Percentiles rank a stretch among this genome's conserved stretches.
Evolutionary conservation across 2,329 filamentous ascomycete species (phyloP).

Genomic region (Zymoseptoria brevis): DNA sequence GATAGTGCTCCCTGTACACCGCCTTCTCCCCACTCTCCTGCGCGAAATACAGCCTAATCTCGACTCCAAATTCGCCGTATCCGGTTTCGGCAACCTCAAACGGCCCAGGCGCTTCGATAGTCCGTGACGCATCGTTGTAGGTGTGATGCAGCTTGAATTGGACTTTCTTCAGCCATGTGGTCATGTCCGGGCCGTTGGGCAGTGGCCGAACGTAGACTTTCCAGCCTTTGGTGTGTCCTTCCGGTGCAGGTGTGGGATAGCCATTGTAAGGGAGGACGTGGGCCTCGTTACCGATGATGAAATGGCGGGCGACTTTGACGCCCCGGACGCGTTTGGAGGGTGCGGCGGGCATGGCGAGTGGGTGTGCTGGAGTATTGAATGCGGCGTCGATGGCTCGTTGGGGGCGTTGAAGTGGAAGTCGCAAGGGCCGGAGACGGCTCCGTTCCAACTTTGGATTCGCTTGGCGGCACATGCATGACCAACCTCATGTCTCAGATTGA

Average conservation of each 20-base stretch:
- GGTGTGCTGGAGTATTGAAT: background rate
- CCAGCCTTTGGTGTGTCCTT: conserved; percentile 96
- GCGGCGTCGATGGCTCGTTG: background rate
- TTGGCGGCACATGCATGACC: background rate
- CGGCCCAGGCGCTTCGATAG: conserved; percentile 63
- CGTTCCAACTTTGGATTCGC: background rate
- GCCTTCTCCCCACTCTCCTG: conserved; percentile 85
- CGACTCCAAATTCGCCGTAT: conserved; percentile 97
- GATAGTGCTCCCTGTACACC: conserved; percentile 86
- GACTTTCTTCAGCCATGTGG: conserved; percentile 92
- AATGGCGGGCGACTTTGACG: conserved; percentile 28
- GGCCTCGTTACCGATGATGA: conserved; percentile 44
- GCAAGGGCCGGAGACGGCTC: background rate
- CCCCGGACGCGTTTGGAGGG: conserved; percentile 30
- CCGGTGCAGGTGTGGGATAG: conserved; percentile 66
- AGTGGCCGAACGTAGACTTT: conserved; percentile 86
- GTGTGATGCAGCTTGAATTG: conserved; percentile 98
- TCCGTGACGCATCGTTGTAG: conserved; percentile 83
- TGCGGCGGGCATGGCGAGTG: conserved; percentile 26
- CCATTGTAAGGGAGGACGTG: conserved; percentile 61
- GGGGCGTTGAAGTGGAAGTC: background rate
- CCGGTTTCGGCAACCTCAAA: conserved; percentile 89
- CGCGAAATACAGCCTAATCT: conserved; percentile 88
- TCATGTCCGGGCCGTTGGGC: conserved; percentile 75
- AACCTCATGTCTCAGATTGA: background rate